Percentiles rank a stretch among this genome's conserved stretches.
Evolutionary conservation across 805 yeast species (phyloP).

Genomic region (Ogataea nonfermentans): DNA sequence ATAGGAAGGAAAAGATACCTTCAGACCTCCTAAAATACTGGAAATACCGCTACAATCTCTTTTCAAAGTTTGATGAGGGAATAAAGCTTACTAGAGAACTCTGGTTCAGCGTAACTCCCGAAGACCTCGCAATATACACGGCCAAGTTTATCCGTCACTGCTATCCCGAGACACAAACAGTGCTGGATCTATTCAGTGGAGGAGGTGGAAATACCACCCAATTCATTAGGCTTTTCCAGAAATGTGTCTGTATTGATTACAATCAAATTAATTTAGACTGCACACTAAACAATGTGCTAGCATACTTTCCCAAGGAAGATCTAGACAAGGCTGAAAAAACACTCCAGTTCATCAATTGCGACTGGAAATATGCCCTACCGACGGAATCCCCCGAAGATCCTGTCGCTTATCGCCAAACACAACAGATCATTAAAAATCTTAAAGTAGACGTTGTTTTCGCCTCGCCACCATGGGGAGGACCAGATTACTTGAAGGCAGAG

Average conservation of each 20-base stretch:
- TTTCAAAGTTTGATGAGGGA: slow-evolving; percentile 65
- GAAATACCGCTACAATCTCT: slow-evolving; percentile 58
- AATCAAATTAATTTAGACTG: slow-evolving; percentile 62
- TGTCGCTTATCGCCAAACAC: slow-evolving; percentile 12
- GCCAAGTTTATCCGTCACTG: slow-evolving; percentile 54
- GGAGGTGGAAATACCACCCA: slow-evolving; percentile 88
- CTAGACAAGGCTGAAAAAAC: slow-evolving; percentile 51
- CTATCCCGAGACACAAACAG: slow-evolving; percentile 45
- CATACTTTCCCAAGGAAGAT: slow-evolving; percentile 43
- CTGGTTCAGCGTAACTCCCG: slow-evolving; percentile 91
- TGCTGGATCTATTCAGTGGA: slow-evolving; percentile 77
- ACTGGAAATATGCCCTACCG: slow-evolving; percentile 14
- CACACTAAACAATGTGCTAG: slow-evolving; percentile 59
- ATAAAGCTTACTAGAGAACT: slow-evolving; percentile 66
- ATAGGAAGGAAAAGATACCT: slow-evolving; percentile 30
- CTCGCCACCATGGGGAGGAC: slow-evolving; percentile 94
- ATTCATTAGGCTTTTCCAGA: slow-evolving; percentile 56
- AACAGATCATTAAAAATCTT: slow-evolving; percentile 9
- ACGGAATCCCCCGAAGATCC: slow-evolving; percentile 5
- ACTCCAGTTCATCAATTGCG: slow-evolving; percentile 35
- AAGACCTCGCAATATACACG: slow-evolving; percentile 57
- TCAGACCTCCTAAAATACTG: slow-evolving; percentile 51
- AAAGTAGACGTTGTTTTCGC: slow-evolving; percentile 56
- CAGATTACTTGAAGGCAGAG: slow-evolving; percentile 45
- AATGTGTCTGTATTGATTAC: slow-evolving; percentile 61